phyloP scores from a whole-genome alignment of 2,329 filamentous ascomycete genomes.

The Coniochaeta pulveracea region DNA sequence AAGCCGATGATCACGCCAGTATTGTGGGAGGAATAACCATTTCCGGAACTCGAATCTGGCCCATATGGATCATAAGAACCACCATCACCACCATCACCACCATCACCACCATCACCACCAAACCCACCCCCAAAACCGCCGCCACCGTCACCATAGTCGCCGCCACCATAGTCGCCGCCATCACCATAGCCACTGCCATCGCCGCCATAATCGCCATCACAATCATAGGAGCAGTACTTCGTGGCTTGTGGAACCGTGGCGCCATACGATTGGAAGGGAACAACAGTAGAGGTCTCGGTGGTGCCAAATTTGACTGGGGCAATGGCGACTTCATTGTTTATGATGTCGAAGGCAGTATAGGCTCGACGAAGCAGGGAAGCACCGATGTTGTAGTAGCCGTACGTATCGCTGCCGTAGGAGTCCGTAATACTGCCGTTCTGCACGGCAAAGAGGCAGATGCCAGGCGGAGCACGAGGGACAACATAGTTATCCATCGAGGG shows the following conservation, averaged over 20 bases:
- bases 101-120: not conserved
- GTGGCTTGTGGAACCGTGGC: conserved; percentile 16
- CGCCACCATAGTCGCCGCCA: too few relatives aligned
- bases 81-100: not conserved
- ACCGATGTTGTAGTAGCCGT: conserved; percentile 12
- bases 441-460: conserved; percentile 18
- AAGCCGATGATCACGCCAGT: not conserved
- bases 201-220: not conserved
- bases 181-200: conserved; percentile 3
- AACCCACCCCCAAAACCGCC: not conserved
- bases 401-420: conserved; percentile 1
- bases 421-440: conserved; percentile 11
- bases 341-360: conserved; percentile 21
- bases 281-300: conserved; percentile 11
- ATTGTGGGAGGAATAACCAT: too few relatives aligned
- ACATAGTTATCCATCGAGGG: not conserved
- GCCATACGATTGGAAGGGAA: conserved; percentile 15
- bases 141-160: not conserved
- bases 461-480: not conserved
- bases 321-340: conserved; percentile 19
- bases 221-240: conserved; percentile 8
- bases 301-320: conserved; percentile 16
- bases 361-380: conserved; percentile 16
- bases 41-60: not conserved
- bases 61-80: too few relatives aligned